phyloP scores from a whole-genome alignment of 73 alveolate genomes.

The Breviolum minutum region DNA sequence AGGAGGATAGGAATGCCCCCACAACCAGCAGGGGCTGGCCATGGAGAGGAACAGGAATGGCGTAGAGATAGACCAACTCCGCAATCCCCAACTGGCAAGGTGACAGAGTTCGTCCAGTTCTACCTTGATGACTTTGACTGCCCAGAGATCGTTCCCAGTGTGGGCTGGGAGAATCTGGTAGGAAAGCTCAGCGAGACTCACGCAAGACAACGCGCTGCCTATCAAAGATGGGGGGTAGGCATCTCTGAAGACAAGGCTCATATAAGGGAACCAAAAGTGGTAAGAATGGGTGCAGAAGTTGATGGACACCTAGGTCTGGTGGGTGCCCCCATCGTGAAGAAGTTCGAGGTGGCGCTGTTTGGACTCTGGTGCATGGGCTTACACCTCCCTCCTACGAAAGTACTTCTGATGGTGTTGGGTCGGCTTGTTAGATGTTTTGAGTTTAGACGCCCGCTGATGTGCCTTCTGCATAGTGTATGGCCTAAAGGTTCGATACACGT shows the following conservation, averaged over 20 bases:
- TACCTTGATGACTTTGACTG: not conserved
- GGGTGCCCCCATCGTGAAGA: not conserved
- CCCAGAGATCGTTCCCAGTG: not conserved
- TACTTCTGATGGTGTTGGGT: not conserved
- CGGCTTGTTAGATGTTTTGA: too few relatives aligned
- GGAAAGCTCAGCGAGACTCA: not conserved
- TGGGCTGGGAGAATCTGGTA: not conserved
- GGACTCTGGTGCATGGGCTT: not conserved
- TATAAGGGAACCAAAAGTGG: not conserved
- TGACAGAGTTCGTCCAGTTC: not conserved
- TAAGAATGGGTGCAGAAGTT: constrained; percentile 7
- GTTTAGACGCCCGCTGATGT: not conserved
- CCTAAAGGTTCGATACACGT: not conserved
- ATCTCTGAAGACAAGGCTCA: not conserved
- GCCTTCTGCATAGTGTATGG: not conserved
- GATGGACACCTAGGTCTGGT: not conserved
- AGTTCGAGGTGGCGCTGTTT: not conserved
- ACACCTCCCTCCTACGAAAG: not conserved
- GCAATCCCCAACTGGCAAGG: too few relatives aligned
- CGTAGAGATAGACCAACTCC: not conserved
- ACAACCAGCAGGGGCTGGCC: not conserved
- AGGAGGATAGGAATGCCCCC: not conserved
- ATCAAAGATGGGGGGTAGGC: not conserved
- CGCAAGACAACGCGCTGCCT: not conserved
- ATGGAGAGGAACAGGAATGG: not conserved